phyloP scores from a whole-genome alignment of 192 early-diverging fungal species.

The Diversispora epigaea region DNA sequence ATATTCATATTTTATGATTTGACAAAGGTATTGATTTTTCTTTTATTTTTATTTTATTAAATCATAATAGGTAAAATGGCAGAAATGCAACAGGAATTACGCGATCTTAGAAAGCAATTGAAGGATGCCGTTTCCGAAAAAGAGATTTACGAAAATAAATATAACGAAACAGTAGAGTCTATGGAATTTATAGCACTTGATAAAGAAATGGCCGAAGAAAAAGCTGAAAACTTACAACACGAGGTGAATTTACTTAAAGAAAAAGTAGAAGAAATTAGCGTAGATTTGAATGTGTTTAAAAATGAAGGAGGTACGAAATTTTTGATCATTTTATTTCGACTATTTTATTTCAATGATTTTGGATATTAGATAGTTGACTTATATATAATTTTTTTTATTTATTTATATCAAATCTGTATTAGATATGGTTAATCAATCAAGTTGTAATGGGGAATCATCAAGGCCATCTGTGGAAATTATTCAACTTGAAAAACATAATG shows the following conservation, averaged over 20 bases:
- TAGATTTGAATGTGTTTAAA: constrained; percentile 65
- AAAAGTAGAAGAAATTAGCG: constrained; percentile 73
- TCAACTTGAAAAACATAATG: constrained; percentile 81
- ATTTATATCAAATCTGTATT: not conserved
- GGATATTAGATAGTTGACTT: not conserved
- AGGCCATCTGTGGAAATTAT: constrained; percentile 55
- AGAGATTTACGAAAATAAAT: constrained; percentile 64
- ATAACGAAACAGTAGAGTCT: constrained; percentile 70
- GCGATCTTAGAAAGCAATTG: constrained; percentile 58
- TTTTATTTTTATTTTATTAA: constrained; percentile 10
- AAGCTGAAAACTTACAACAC: constrained; percentile 70
- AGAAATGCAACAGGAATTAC: constrained; percentile 72
- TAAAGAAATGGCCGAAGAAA: constrained; percentile 91
- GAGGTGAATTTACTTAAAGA: constrained; percentile 74
- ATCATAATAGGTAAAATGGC: constrained; percentile 53
- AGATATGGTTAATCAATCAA: constrained; percentile 3
- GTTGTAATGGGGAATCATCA: constrained; percentile 33
- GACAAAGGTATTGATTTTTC: not conserved
- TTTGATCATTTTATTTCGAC: not conserved
- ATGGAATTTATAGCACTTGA: constrained; percentile 88
- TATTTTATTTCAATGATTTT: not conserved
- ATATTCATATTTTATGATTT: not conserved
- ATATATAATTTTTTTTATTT: not conserved
- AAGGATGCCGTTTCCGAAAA: constrained; percentile 60
- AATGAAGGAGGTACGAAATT: constrained; percentile 57